Percentiles rank a stretch among this genome's conserved stretches.
Conservation (phyloP, 2,329 filamentous ascomycete genomes). For the Venturia oleaginea region DNA sequence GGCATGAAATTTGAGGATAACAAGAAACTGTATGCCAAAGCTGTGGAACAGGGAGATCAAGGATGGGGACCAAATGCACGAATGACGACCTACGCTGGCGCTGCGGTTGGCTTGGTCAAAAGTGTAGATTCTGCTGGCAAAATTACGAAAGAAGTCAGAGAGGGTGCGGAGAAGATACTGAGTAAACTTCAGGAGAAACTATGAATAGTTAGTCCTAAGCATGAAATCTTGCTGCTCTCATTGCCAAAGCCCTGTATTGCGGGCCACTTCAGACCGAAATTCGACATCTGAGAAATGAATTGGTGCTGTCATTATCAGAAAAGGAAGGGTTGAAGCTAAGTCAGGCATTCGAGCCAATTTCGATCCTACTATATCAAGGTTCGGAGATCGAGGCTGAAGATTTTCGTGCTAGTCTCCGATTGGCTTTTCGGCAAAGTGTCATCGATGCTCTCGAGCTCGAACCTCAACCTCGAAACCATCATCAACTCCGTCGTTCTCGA, state of each 20-base stretch:
- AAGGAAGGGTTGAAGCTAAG: too few species aligned
- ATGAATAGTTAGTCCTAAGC: background rate
- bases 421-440: background rate
- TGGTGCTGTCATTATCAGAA: too few species aligned
- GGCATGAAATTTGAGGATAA: slow-evolving; percentile 35
- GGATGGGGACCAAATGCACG: slow-evolving; percentile 45
- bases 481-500: background rate
- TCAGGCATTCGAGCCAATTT: too few species aligned
- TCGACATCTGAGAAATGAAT: too few species aligned
- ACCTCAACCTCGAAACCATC: background rate
- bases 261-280: too few species aligned
- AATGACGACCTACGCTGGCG: slow-evolving; percentile 55
- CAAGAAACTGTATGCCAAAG: slow-evolving; percentile 37
- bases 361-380: too few species aligned
- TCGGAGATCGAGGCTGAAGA: background rate
- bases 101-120: slow-evolving; percentile 50
- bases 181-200: slow-evolving; percentile 16
- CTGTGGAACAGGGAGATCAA: slow-evolving; percentile 35
- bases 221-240: background rate
- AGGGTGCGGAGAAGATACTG: slow-evolving; percentile 28
- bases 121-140: slow-evolving; percentile 40
- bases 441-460: background rate
- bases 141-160: slow-evolving; percentile 42
- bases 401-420: background rate
- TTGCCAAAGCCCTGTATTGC: background rate